Percentiles rank a stretch among this genome's conserved stretches.
Conservation (phyloP, 169 alveolate species). For the Hepatocystis sp. region DNA sequence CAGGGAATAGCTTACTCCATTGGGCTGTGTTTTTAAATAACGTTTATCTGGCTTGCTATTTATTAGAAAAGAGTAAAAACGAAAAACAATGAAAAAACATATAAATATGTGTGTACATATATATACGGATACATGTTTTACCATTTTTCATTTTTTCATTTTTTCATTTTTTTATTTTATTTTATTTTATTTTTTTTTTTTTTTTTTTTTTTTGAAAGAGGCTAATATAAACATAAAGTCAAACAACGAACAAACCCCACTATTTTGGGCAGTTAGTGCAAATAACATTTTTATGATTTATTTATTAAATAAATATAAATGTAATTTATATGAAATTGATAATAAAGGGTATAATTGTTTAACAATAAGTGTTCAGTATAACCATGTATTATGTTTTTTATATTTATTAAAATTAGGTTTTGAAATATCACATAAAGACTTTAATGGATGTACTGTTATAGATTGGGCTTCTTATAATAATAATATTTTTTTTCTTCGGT, state of each 20-base stretch:
- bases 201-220: conserved; percentile 10
- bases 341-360: conserved; percentile 65
- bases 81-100: not conserved
- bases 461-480: conserved; percentile 71
- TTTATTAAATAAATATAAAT: conserved; percentile 26
- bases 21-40: conserved; percentile 65
- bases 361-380: conserved; percentile 50
- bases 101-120: not conserved
- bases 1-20: conserved; percentile 58
- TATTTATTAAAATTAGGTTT: conserved; percentile 31
- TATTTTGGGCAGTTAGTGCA: conserved; percentile 66
- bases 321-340: conserved; percentile 34
- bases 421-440: conserved; percentile 40
- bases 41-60: conserved; percentile 25
- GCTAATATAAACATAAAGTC: conserved; percentile 44
- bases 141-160: not conserved
- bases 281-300: conserved; percentile 52
- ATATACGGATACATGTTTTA: not conserved
- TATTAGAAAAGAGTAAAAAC: conserved; percentile 47
- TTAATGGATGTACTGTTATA: conserved; percentile 19
- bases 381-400: conserved; percentile 14
- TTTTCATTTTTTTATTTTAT: not conserved
- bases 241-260: conserved; percentile 28
- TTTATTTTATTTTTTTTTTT: not conserved
- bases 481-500: conserved; percentile 52